A percentile compares a stretch with the other conserved stretches of the same genome.
Evolutionary conservation across 306 rosid genomes (phyloP).

Genomic region (Lupinus albus): DNA sequence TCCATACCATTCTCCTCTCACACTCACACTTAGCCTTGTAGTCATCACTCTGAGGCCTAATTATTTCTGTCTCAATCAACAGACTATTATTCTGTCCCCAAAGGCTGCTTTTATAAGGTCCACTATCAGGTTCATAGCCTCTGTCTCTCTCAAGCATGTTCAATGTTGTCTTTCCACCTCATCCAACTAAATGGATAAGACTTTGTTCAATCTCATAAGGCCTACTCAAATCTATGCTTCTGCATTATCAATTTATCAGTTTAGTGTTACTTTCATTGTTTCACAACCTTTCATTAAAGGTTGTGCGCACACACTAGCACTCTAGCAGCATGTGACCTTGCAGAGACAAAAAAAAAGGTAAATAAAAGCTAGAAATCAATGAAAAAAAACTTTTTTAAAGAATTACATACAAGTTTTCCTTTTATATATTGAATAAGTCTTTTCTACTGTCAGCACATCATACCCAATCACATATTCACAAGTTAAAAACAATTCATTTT

Average conservation of each 20-base stretch:
- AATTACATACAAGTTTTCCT: no score
- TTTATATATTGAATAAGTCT: neutral
- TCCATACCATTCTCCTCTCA: slow-evolving; percentile 7
- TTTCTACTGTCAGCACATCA: no score
- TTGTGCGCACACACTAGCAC: neutral
- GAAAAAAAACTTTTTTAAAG: no score
- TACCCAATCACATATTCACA: no score
- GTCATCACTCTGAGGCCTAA: slow-evolving; percentile 29
- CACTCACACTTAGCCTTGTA: slow-evolving; percentile 13
- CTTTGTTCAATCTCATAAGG: neutral
- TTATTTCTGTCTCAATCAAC: slow-evolving; percentile 55
- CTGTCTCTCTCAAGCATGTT: slow-evolving; percentile 36
- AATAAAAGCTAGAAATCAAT: no score
- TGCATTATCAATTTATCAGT: slow-evolving; percentile 1
- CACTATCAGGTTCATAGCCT: slow-evolving; percentile 45
- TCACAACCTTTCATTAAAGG: neutral
- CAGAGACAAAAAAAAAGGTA: no score
- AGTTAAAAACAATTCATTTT: no score
- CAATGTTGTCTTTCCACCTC: slow-evolving; percentile 45
- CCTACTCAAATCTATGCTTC: neutral
- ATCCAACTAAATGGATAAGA: slow-evolving; percentile 34
- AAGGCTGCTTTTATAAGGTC: slow-evolving; percentile 45
- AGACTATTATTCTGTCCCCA: slow-evolving; percentile 46
- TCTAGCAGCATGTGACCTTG: neutral
- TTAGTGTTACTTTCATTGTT: neutral